phyloP scores from a whole-genome alignment of 2,329 filamentous ascomycete genomes.

The Acrodontium crateriforme region DNA sequence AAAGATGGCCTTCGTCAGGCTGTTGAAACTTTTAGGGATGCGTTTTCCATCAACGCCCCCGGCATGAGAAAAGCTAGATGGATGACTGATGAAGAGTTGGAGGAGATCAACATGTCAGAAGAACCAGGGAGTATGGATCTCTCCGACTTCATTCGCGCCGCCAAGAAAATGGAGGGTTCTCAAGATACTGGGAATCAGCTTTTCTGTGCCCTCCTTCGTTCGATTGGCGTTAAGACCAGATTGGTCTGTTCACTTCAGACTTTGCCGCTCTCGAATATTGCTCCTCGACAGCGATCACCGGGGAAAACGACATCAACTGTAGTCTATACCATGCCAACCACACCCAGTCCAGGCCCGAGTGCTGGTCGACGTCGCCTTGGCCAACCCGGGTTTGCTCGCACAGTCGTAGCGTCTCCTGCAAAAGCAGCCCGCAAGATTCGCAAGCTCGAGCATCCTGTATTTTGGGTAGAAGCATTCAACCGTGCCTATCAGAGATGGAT shows the following conservation, averaged over 20 bases:
- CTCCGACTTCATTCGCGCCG: constrained; percentile 60
- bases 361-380: constrained; percentile 21
- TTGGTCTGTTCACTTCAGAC: constrained; percentile 85
- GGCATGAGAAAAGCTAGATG: constrained; percentile 61
- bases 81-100: constrained; percentile 45
- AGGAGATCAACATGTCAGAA: constrained; percentile 4
- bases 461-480: constrained; percentile 90
- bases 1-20: constrained; percentile 64
- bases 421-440: constrained; percentile 32
- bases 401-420: neutral
- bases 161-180: constrained; percentile 59
- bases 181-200: constrained; percentile 81
- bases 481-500: constrained; percentile 83
- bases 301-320: constrained; percentile 23
- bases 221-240: constrained; percentile 66
- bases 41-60: constrained; percentile 56
- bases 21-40: constrained; percentile 51
- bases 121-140: constrained; percentile 10
- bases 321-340: constrained; percentile 22
- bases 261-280: constrained; percentile 49
- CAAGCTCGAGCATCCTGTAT: constrained; percentile 69
- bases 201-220: constrained; percentile 74
- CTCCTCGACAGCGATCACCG: constrained; percentile 31
- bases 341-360: constrained; percentile 15
- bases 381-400: constrained; percentile 14